Conservation (phyloP, 2,329 filamentous ascomycete genomes). For the Epichloe brachyelytri region DNA sequence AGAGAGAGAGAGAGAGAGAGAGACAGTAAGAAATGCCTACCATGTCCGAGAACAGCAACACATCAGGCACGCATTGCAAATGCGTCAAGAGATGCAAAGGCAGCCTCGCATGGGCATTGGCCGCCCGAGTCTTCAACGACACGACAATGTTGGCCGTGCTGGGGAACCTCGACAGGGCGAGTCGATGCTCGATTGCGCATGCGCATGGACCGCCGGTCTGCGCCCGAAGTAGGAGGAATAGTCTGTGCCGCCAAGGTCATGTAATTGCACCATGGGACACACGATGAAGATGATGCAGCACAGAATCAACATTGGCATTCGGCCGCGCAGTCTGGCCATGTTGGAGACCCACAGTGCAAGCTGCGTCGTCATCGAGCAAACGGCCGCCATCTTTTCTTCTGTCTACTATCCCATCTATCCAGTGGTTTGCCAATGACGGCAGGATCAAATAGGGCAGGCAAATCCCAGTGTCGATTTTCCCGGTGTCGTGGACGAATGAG, state of each 20-base stretch:
- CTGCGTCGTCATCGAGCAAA: neutral
- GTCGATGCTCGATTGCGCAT: constrained; percentile 23
- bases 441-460: too few relatives aligned
- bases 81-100: constrained; percentile 43
- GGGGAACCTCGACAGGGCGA: constrained; percentile 28
- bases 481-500: too few relatives aligned
- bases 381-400: neutral
- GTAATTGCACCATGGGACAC: neutral
- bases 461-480: too few relatives aligned
- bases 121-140: constrained; percentile 47
- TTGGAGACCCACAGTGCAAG: neutral
- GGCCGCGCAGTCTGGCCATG: neutral
- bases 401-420: too few relatives aligned
- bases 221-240: constrained; percentile 19
- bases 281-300: neutral
- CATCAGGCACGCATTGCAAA: constrained; percentile 39
- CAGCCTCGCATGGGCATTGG: constrained; percentile 39
- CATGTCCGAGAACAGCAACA: constrained; percentile 45
- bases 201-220: constrained; percentile 18
- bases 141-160: constrained; percentile 32
- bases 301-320: neutral
- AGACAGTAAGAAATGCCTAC: constrained; percentile 7
- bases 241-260: neutral
- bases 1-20: neutral
- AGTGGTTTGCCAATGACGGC: too few relatives aligned